phyloP scores from a whole-genome alignment of 202 grass and related monocot species.

The Schoenoplectus triqueter region DNA sequence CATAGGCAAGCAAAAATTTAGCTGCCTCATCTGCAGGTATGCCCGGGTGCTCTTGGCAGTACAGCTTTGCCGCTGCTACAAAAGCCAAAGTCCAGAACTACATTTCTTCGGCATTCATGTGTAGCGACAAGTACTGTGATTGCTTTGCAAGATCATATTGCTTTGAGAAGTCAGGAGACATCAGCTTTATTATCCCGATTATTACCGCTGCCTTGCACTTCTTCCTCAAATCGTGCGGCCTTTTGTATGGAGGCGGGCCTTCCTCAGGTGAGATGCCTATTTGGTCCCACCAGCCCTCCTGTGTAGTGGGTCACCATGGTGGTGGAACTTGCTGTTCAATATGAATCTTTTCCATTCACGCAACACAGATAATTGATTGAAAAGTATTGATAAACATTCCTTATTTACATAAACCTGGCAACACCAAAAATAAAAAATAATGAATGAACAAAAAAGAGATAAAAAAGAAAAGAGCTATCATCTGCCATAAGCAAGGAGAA shows the following conservation, averaged over 20 bases:
- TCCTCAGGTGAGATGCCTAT: background rate
- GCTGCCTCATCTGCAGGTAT: too few relatives aligned
- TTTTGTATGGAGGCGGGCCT: slow-evolving; percentile 7
- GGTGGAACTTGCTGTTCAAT: background rate
- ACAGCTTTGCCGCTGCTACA: background rate
- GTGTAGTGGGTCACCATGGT: slow-evolving; percentile 25
- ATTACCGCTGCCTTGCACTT: slow-evolving; percentile 34
- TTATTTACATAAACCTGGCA: too few relatives aligned
- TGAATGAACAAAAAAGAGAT: too few relatives aligned
- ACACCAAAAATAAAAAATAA: too few relatives aligned
- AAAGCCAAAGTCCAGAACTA: background rate
- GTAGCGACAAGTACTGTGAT: slow-evolving; percentile 5
- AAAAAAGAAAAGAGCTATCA: too few relatives aligned
- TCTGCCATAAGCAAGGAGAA: too few relatives aligned
- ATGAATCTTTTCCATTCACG: too few relatives aligned
- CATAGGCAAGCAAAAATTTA: too few relatives aligned
- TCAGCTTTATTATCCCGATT: slow-evolving; percentile 21
- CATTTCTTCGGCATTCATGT: too few relatives aligned
- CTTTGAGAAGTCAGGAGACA: background rate
- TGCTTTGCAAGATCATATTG: background rate
- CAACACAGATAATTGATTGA: too few relatives aligned
- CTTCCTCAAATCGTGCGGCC: slow-evolving; percentile 38
- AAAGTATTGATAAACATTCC: too few relatives aligned
- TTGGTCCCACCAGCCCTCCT: background rate
- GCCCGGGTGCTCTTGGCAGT: background rate